Evolutionary conservation across 768 basidiomycete genomes (phyloP).

Genomic region (Megacollybia marginata): DNA sequence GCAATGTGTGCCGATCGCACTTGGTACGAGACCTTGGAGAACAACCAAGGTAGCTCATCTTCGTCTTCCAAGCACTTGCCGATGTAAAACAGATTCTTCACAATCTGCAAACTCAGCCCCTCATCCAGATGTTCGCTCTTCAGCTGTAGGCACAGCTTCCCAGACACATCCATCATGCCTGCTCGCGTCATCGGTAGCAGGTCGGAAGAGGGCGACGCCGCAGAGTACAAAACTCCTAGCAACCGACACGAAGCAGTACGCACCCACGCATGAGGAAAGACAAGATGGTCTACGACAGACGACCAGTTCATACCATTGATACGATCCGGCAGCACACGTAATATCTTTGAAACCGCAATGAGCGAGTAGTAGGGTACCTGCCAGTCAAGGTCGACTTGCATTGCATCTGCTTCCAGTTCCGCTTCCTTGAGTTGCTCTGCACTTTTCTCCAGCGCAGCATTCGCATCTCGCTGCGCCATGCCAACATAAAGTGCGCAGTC

Average conservation of each 20-base stretch:
- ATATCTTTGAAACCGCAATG: slow-evolving; percentile 53
- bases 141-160: slow-evolving; percentile 69
- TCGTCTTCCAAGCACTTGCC: slow-evolving; percentile 53
- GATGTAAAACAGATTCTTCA: slow-evolving; percentile 91
- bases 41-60: slow-evolving; percentile 82
- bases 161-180: slow-evolving; percentile 63
- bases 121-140: slow-evolving; percentile 76
- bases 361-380: slow-evolving; percentile 79
- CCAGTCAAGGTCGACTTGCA: slow-evolving; percentile 65
- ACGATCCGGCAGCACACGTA: slow-evolving; percentile 48
- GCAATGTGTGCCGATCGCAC: slow-evolving; percentile 68
- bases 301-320: slow-evolving; percentile 53
- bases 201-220: slow-evolving; percentile 21
- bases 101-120: slow-evolving; percentile 68
- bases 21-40: slow-evolving; percentile 90
- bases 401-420: slow-evolving; percentile 37
- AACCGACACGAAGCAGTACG: slow-evolving; percentile 74
- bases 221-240: slow-evolving; percentile 61
- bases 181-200: not conserved
- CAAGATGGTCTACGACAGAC: slow-evolving; percentile 53
- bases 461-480: slow-evolving; percentile 50
- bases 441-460: slow-evolving; percentile 37
- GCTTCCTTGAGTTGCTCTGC: slow-evolving; percentile 29
- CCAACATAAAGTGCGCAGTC: slow-evolving; percentile 38
- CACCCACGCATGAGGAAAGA: slow-evolving; percentile 95